phyloP scores from a whole-genome alignment of 306 rosid genomes.

The Malus sylvestris region DNA sequence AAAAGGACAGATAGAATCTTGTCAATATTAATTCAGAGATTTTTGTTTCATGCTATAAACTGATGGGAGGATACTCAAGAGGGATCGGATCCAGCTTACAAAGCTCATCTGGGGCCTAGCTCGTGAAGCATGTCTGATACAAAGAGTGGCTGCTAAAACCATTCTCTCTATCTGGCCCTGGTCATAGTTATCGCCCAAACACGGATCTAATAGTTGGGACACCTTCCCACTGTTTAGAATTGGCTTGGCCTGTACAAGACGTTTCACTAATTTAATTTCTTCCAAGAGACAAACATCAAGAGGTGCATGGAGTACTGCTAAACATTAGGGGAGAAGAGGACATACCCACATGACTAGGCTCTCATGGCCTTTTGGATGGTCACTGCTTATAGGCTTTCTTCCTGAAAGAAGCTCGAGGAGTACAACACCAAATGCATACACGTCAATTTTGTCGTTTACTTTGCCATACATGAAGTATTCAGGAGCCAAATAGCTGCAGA shows the following conservation, averaged over 20 bases:
- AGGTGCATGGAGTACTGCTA: neutral
- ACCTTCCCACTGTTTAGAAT: constrained; percentile 65
- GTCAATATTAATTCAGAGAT: neutral
- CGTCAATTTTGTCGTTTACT: constrained; percentile 84
- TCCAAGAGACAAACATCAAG: constrained; percentile 11
- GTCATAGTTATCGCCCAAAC: constrained; percentile 49
- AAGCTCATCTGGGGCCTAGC: constrained; percentile 85
- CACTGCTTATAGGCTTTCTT: constrained; percentile 75
- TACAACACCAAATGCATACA: constrained; percentile 87
- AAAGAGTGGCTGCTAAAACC: constrained; percentile 85
- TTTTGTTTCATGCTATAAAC: neutral
- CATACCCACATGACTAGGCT: constrained; percentile 99
- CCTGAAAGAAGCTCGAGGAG: constrained; percentile 96
- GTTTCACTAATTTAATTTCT: neutral
- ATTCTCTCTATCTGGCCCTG: constrained; percentile 69
- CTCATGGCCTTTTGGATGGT: constrained; percentile 78
- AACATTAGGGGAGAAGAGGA: constrained; percentile 6
- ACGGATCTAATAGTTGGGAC: constrained; percentile 63
- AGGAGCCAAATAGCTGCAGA: constrained; percentile 89
- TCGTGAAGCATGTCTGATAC: constrained; percentile 73
- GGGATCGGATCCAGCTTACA: constrained; percentile 51
- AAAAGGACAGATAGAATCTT: neutral
- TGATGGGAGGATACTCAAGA: constrained; percentile 12
- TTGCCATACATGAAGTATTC: constrained; percentile 97
- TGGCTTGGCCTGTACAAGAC: constrained; percentile 73